phyloP scores from a whole-genome alignment of 305 asterid genomes.

The Lippia alba region DNA sequence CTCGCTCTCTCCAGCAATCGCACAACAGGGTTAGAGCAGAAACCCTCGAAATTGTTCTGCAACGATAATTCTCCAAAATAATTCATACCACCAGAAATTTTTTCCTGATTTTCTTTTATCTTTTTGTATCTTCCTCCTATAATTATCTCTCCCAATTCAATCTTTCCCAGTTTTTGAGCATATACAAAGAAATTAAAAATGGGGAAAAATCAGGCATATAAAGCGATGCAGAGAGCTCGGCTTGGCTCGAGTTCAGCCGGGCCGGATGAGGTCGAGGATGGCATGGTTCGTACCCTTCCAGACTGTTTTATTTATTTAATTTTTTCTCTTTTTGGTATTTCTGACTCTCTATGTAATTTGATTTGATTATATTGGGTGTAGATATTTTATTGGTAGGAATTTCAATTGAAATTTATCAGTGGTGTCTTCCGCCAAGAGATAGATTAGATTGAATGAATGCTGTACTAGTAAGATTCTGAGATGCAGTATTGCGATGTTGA shows the following conservation, averaged over 20 bases:
- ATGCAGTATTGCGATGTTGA: neutral
- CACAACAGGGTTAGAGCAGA: neutral
- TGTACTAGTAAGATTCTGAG: constrained; percentile 1
- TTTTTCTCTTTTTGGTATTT: neutral
- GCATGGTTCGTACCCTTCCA: constrained; percentile 91
- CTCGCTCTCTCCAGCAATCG: neutral
- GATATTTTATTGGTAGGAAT: neutral
- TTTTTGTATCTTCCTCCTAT: too few species aligned
- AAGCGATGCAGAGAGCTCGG: constrained; percentile 91
- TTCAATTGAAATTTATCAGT: constrained; percentile 4
- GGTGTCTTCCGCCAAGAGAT: neutral
- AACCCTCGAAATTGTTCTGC: constrained; percentile 20
- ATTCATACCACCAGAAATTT: constrained; percentile 6
- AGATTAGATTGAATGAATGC: constrained; percentile 8
- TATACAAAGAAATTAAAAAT: constrained; percentile 35
- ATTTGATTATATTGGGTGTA: too few species aligned
- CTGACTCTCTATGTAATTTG: neutral
- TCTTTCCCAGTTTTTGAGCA: neutral
- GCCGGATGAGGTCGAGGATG: constrained; percentile 88
- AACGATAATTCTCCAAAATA: neutral
- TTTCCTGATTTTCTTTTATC: too few species aligned
- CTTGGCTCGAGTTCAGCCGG: constrained; percentile 76
- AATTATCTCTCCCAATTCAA: constrained; percentile 11
- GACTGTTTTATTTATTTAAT: constrained; percentile 31
- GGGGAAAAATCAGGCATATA: constrained; percentile 97